phyloP scores from a whole-genome alignment of 352 stramenopile species.

The Lagenidium giganteum region DNA sequence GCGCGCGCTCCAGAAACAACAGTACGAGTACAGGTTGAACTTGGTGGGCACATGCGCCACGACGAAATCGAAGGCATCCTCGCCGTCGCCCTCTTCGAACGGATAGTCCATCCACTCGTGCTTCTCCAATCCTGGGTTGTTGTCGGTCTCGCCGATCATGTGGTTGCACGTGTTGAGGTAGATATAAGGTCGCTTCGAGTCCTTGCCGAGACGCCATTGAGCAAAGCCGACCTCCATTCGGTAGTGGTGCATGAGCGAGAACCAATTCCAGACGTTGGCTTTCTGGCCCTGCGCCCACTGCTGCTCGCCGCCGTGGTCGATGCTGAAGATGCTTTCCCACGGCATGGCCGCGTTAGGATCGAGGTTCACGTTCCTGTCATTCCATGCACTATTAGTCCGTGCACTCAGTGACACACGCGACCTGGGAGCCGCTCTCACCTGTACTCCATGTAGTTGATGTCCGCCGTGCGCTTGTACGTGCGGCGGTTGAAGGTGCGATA shows the following conservation, averaged over 20 bases:
- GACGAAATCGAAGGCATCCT: slow-evolving; percentile 57
- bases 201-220: slow-evolving; percentile 41
- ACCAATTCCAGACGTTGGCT: slow-evolving; percentile 62
- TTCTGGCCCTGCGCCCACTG: slow-evolving; percentile 68
- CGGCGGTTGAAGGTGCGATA: slow-evolving; percentile 72
- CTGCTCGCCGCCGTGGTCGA: slow-evolving; percentile 61
- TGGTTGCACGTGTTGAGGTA: slow-evolving; percentile 83
- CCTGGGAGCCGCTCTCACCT: slow-evolving; percentile 16
- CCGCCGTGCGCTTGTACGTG: slow-evolving; percentile 73
- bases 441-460: slow-evolving; percentile 84
- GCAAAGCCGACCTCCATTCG: slow-evolving; percentile 26
- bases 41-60: slow-evolving; percentile 71
- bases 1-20: slow-evolving; percentile 59
- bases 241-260: slow-evolving; percentile 83
- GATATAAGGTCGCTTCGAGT: slow-evolving; percentile 44
- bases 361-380: slow-evolving; percentile 48
- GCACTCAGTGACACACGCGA: background rate
- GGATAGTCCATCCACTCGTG: slow-evolving; percentile 70
- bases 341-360: slow-evolving; percentile 24
- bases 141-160: slow-evolving; percentile 75
- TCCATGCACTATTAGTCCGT: background rate
- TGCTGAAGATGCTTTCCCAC: slow-evolving; percentile 49
- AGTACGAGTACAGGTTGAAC: slow-evolving; percentile 69
- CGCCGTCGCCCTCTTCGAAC: slow-evolving; percentile 42
- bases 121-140: slow-evolving; percentile 56